Percentiles rank a stretch among this genome's conserved stretches.
These are phyloP conservation scores for Dioscorea cayenensis DNA, from an alignment of 116 monocot species.

Conservation along the genomic window DNA sequence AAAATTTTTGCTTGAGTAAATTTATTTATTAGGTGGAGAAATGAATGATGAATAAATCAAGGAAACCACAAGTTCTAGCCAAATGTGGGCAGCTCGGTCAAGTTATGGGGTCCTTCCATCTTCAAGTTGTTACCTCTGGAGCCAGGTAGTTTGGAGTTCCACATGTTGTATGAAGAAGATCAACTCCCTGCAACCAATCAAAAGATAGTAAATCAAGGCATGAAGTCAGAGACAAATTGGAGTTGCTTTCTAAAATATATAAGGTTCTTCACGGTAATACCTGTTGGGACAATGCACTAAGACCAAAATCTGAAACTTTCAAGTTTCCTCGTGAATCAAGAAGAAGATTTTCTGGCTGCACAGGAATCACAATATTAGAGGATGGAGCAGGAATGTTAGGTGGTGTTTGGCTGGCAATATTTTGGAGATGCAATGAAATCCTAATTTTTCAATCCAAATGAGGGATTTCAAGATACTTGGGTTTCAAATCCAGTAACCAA, in stretches of 20 bases:
- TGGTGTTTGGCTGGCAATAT: no score
- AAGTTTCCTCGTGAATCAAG: conserved; percentile 73
- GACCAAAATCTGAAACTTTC: conserved; percentile 89
- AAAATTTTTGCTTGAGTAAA: no score
- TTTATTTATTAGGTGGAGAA: no score
- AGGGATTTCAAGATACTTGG: background rate
- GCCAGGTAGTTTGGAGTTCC: conserved; percentile 91
- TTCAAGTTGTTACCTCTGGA: conserved; percentile 61
- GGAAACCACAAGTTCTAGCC: no score
- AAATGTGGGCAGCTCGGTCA: no score
- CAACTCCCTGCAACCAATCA: conserved; percentile 44
- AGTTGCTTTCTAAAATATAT: conserved; percentile 7
- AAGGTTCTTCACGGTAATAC: conserved; percentile 23
- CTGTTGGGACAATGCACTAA: conserved; percentile 68
- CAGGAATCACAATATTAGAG: conserved; percentile 15
- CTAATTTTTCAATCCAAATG: no score
- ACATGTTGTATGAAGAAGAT: conserved; percentile 76
- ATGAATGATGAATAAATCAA: no score
- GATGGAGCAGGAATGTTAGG: background rate
- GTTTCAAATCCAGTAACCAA: background rate
- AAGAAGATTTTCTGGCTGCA: conserved; percentile 91
- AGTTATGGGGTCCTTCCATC: background rate
- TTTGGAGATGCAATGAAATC: no score
- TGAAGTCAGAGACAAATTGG: background rate
- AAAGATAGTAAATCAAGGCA: conserved; percentile 1